A percentile compares a stretch with the other conserved stretches of the same genome.
Evolutionary conservation across 2,329 filamentous ascomycete species (phyloP).

Genomic region (Fusarium kyushuense): DNA sequence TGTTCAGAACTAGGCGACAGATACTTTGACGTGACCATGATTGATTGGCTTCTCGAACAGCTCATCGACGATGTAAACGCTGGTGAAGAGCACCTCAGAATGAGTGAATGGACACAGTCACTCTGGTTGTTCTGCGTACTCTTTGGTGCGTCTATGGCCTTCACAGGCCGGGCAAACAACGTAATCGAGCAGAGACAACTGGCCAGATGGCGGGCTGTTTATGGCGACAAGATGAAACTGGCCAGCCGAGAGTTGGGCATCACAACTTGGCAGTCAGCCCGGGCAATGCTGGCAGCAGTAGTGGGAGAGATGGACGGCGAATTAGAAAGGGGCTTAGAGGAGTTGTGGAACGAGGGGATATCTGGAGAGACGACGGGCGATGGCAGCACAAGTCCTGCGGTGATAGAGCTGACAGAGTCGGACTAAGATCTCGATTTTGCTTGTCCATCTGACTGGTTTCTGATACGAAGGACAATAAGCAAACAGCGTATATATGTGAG

Average conservation of each 20-base stretch:
- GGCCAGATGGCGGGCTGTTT: slow-evolving; percentile 53
- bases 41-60: slow-evolving; percentile 61
- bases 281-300: slow-evolving; percentile 53
- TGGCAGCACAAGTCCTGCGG: slow-evolving; percentile 37
- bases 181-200: slow-evolving; percentile 54
- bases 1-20: slow-evolving; percentile 59
- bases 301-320: slow-evolving; percentile 57
- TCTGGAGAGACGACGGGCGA: slow-evolving; percentile 31
- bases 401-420: slow-evolving; percentile 46
- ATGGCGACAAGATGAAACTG: slow-evolving; percentile 57
- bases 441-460: slow-evolving; percentile 24
- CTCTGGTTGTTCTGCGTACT: slow-evolving; percentile 62
- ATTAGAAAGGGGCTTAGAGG: slow-evolving; percentile 55
- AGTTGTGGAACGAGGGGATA: slow-evolving; percentile 58
- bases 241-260: slow-evolving; percentile 55
- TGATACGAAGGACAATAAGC: slow-evolving; percentile 10
- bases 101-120: slow-evolving; percentile 57
- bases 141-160: slow-evolving; percentile 59
- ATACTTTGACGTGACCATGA: slow-evolving; percentile 57
- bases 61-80: slow-evolving; percentile 58
- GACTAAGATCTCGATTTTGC: slow-evolving; percentile 35
- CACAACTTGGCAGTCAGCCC: slow-evolving; percentile 56
- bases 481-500: slow-evolving; percentile 28
- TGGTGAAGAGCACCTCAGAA: slow-evolving; percentile 56
- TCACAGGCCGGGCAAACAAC: slow-evolving; percentile 53